Evolutionary conservation across 345 rosid species (phyloP), one percentile per base, ranked within the genome.

Genomic region (Camelina neglecta): DNA sequence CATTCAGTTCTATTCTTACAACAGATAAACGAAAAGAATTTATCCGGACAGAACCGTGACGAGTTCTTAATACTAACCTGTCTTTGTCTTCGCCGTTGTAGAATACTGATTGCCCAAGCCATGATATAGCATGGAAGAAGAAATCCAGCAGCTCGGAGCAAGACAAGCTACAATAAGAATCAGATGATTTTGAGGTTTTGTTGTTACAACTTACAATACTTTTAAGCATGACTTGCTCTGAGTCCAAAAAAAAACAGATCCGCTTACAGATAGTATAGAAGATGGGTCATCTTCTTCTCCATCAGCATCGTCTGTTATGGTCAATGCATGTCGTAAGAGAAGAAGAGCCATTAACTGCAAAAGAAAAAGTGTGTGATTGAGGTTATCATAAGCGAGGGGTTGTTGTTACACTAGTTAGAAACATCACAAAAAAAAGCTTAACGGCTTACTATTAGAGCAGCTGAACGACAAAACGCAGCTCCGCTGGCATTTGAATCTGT

Each of bases 71-170:
- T 61, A 50, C 44, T 71, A 67, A 94, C 98, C 90, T 90, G 97
- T 81, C 95, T 85, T 75, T 89, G 96, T 74, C 96, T 86, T 57
- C 97, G 86, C 9, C 90, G 91, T 75, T 94, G 98, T 78, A 94
- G 69, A 62, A 92, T 86, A 81, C 95, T 90, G 71, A 94, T 87
- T 62, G 95, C 97, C 98, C 98, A 90, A 47, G 97, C 98, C 98
- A 94, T 94, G 75, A 94, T 90, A 80, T 94, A 94, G 80, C 98
- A 94, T 4, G 98, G 97, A 73, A 94, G 85, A 84, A 90, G 94
- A 80, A 91, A 87, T 6, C 88, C 93, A 74, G 86, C 87, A 26
- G 91, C 90, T 11, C 91, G 87, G 62, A 84, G 86, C 81, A 93
- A 75, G 85, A 91, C 93, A 81, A 87, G 87, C 98, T 94, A 81